Conservation (phyloP, 1,284 basidiomycete genomes). For the Albatrellus sp. region DNA sequence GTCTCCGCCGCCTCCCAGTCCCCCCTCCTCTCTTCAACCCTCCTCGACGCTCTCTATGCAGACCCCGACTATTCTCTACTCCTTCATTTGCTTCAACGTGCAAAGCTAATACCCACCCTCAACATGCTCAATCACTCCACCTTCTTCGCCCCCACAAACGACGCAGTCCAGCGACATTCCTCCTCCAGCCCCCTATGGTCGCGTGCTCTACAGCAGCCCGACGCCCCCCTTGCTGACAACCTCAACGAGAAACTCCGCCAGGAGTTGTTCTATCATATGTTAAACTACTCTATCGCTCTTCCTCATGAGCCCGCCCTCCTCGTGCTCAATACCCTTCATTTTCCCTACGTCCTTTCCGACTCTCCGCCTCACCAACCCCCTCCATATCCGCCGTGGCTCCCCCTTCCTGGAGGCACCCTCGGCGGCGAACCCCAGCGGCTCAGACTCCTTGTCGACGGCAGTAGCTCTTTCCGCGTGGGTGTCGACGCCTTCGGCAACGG, state of each 20-base stretch:
- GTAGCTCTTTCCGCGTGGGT: conserved; percentile 45
- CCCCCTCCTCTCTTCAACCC: conserved; percentile 32
- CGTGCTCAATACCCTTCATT: conserved; percentile 58
- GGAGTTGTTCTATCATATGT: conserved; percentile 87
- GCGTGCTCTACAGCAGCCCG: conserved; percentile 26
- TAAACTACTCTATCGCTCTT: conserved; percentile 70
- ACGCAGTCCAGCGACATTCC: conserved; percentile 58
- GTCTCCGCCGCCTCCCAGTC: conserved; percentile 20
- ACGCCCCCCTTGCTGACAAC: conserved; percentile 52
- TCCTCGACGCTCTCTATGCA: conserved; percentile 68
- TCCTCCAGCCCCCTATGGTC: conserved; percentile 35
- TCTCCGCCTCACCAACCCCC: conserved; percentile 55
- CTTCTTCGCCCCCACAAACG: conserved; percentile 91
- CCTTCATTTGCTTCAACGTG: conserved; percentile 70
- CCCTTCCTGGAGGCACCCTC: conserved; percentile 69
- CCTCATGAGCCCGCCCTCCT: conserved; percentile 27
- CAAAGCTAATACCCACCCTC: conserved; percentile 84
- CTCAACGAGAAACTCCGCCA: conserved; percentile 77
- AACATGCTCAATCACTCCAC: conserved; percentile 78
- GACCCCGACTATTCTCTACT: conserved; percentile 77
- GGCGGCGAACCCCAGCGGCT: conserved; percentile 78
- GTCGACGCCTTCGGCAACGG: conserved; percentile 63
- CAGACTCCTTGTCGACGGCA: conserved; percentile 37
- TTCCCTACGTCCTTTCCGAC: conserved; percentile 42
- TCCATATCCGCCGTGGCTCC: conserved; percentile 75